These are phyloP conservation scores for Pichia nanzhaoensis DNA, from an alignment of 805 yeast genomes.

Conservation along the genomic window DNA sequence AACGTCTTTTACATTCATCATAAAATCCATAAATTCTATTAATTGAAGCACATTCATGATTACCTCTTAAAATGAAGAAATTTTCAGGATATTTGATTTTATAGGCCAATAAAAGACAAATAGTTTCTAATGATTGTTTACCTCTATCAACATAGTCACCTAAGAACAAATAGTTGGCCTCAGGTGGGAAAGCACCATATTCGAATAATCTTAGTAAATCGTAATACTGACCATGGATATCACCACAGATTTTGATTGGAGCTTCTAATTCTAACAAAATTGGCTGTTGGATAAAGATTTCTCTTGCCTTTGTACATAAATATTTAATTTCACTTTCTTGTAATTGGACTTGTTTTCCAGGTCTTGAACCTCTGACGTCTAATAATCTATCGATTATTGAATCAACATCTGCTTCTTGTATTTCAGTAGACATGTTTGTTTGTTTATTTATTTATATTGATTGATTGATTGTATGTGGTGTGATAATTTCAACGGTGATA, in stretches of 20 bases:
- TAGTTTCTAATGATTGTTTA: constrained; percentile 93
- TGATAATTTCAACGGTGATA: too few species aligned
- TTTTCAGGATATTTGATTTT: constrained; percentile 98
- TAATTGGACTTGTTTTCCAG: constrained; percentile 92
- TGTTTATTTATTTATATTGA: not conserved
- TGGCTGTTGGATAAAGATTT: constrained; percentile 96
- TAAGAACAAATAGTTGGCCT: constrained; percentile 88
- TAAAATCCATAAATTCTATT: constrained; percentile 97
- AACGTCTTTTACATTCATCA: constrained; percentile 98
- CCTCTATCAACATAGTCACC: constrained; percentile 99
- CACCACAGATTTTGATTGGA: constrained; percentile 96
- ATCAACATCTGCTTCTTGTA: constrained; percentile 84
- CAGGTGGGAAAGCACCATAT: constrained; percentile 99
- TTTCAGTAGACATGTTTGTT: constrained; percentile 19
- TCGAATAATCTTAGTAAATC: constrained; percentile 92
- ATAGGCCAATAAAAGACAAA: constrained; percentile 88
- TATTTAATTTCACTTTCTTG: constrained; percentile 92
- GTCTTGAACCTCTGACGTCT: constrained; percentile 97
- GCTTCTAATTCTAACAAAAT: constrained; percentile 93
- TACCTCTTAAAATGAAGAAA: constrained; percentile 93
- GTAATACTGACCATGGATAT: constrained; percentile 97
- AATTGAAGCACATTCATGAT: constrained; percentile 97
- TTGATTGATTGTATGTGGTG: not conserved
- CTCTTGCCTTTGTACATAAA: constrained; percentile 96
- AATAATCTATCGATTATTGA: constrained; percentile 93